Percentiles rank a stretch among this genome's conserved stretches.
These are phyloP conservation scores for Auxenochlorella pyrenoidosa DNA, from an alignment of 139 green algal species.

Conservation along the genomic window DNA sequence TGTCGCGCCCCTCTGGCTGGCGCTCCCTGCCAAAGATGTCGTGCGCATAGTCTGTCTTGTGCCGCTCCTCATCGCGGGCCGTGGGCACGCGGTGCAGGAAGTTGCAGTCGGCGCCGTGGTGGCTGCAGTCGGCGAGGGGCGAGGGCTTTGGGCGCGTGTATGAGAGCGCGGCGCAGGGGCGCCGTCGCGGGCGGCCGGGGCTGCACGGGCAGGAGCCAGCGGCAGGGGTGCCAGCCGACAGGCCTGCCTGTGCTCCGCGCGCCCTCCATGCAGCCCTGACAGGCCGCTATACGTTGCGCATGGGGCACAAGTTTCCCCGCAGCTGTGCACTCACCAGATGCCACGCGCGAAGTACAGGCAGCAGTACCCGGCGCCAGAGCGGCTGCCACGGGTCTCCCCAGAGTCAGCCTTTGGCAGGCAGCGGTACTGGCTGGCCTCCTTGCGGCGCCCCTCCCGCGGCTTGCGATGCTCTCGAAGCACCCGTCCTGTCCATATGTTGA, in stretches of 20 bases:
- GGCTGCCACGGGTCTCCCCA: conserved; percentile 67
- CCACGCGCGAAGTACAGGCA: conserved; percentile 76
- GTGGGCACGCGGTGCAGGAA: conserved; percentile 78
- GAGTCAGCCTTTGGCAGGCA: conserved; percentile 60
- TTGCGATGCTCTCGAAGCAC: conserved; percentile 23
- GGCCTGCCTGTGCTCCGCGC: not conserved
- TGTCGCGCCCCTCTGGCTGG: conserved; percentile 29
- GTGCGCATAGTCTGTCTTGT: conserved; percentile 49
- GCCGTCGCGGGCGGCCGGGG: no score
- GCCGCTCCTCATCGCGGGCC: conserved; percentile 58
- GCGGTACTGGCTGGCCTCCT: conserved; percentile 63
- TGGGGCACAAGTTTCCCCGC: not conserved
- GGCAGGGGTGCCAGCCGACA: not conserved
- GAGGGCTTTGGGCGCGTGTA: not conserved
- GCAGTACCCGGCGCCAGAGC: conserved; percentile 54
- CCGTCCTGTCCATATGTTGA: conserved; percentile 47
- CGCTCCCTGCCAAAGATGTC: conserved; percentile 82
- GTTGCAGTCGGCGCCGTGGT: conserved; percentile 67
- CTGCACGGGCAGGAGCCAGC: no score
- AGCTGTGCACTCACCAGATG: conserved; percentile 23
- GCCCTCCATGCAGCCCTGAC: not conserved
- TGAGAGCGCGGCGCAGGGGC: no score
- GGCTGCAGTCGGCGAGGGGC: conserved; percentile 55
- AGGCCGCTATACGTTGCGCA: not conserved
- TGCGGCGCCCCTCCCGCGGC: conserved; percentile 23